Evolutionary conservation across 768 basidiomycete species (phyloP).

Genomic region (Leccinellum albellum): DNA sequence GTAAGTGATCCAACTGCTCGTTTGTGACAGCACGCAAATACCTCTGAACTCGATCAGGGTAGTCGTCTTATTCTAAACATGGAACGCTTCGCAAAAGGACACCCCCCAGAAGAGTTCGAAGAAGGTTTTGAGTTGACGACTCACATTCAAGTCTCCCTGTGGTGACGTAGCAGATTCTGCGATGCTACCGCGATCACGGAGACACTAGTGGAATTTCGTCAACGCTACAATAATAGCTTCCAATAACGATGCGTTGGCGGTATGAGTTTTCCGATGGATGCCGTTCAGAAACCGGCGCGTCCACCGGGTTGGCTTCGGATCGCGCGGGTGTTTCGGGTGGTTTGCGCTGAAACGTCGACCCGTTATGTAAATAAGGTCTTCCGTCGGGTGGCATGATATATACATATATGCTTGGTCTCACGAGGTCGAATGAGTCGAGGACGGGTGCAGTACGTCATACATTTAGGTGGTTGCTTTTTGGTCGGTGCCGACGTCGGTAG

Average conservation of each 20-base stretch:
- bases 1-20: conserved; percentile 9
- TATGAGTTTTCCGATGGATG: not conserved
- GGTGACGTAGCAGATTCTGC: not conserved
- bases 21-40: not conserved
- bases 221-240: too few relatives aligned
- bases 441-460: not conserved
- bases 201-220: not conserved
- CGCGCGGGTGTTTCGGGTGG: not conserved
- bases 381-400: not conserved
- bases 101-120: not conserved
- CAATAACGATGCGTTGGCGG: not conserved
- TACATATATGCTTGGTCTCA: not conserved
- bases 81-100: conserved; percentile 14
- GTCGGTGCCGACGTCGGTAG: too few relatives aligned
- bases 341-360: not conserved
- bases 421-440: not conserved
- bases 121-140: conserved; percentile 5
- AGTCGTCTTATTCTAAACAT: conserved; percentile 25
- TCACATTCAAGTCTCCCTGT: conserved; percentile 6
- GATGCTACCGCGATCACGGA: not conserved
- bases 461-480: not conserved
- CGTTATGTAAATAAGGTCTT: conserved; percentile 41
- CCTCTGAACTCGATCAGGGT: conserved; percentile 10
- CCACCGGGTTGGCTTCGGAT: not conserved
- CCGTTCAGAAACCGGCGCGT: not conserved